These are phyloP conservation scores for Colletotrichum eremochloae DNA, from an alignment of 2,329 filamentous ascomycete genomes.

Conservation along the genomic window DNA sequence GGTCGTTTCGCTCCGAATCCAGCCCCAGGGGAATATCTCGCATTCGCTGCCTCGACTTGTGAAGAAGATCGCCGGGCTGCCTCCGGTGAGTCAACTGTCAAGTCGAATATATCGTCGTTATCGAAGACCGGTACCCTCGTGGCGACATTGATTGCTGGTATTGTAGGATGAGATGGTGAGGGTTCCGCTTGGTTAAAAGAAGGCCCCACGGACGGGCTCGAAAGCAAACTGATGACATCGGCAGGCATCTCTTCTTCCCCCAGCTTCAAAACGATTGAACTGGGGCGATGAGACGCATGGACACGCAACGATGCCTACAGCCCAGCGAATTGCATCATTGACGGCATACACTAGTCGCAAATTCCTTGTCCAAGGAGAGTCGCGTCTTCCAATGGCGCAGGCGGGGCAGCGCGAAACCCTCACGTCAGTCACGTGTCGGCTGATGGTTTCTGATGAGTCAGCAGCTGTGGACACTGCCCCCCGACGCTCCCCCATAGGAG, in stretches of 20 bases:
- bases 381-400: constrained; percentile 24
- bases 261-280: neutral
- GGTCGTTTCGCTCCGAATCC: constrained; percentile 15
- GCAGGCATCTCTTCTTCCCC: constrained; percentile 46
- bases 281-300: neutral
- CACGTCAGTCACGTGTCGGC: constrained; percentile 20
- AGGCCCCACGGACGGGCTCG: constrained; percentile 46
- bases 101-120: constrained; percentile 42
- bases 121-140: constrained; percentile 1
- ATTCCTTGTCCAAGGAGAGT: neutral
- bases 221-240: constrained; percentile 54
- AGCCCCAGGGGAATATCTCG: neutral
- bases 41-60: neutral
- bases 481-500: too few relatives aligned
- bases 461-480: neutral
- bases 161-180: constrained; percentile 3
- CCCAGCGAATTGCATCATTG: neutral
- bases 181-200: constrained; percentile 17
- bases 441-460: neutral
- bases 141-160: neutral
- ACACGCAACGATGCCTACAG: neutral
- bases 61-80: neutral
- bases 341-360: neutral
- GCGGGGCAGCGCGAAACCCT: constrained; percentile 31
- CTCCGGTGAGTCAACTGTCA: constrained; percentile 38